Evolutionary conservation across 345 rosid genomes (phyloP).

Genomic region (Geranium rotundifolium): DNA sequence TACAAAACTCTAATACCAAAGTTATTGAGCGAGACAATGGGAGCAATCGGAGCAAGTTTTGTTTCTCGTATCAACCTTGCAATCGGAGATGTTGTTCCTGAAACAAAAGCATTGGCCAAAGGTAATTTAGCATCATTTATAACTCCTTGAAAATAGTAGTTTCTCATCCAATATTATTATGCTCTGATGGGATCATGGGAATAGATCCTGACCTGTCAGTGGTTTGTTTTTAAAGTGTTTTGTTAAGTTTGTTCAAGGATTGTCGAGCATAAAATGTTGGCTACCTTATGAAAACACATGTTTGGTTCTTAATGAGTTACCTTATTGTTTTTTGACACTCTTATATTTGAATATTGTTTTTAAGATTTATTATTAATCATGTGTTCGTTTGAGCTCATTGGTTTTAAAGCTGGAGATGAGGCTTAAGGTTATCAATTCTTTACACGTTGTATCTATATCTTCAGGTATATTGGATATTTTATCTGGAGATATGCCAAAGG

Average conservation of each 20-base stretch:
- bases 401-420: not conserved
- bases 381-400: too few species aligned
- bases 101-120: constrained; percentile 82
- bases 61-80: constrained; percentile 78
- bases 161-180: constrained; percentile 3
- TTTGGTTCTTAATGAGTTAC: constrained; percentile 1
- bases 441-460: not conserved
- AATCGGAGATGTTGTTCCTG: constrained; percentile 84
- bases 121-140: constrained; percentile 29
- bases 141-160: not conserved
- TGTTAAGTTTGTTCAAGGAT: too few species aligned
- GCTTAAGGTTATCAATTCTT: not conserved
- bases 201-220: too few species aligned
- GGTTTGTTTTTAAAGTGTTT: too few species aligned
- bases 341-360: not conserved
- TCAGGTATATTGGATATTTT: constrained; percentile 77
- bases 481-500: constrained; percentile 93
- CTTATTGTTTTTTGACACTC: not conserved
- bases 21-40: constrained; percentile 79
- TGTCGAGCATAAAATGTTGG: too few species aligned
- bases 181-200: too few species aligned
- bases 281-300: too few species aligned
- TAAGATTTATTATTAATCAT: not conserved
- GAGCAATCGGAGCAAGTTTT: constrained; percentile 56
- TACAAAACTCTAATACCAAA: constrained; percentile 68